Conservation (phyloP, 1,284 basidiomycete genomes). For the Ustilago esculenta region DNA sequence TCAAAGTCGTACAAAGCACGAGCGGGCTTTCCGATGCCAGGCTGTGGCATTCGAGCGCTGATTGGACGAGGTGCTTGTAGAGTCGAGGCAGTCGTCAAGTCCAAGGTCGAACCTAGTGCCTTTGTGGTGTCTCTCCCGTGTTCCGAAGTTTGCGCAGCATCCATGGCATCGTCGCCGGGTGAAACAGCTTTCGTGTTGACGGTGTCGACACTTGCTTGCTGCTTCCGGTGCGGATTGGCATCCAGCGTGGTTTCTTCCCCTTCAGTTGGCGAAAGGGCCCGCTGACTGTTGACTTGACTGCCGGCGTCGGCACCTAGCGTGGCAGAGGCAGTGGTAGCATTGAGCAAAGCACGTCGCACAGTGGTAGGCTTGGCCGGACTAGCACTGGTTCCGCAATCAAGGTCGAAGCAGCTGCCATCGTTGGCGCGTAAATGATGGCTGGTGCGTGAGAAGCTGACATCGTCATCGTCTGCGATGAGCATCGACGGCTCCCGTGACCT, state of each 20-base stretch:
- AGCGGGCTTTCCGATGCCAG: conserved; percentile 47
- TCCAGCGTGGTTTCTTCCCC: conserved; percentile 16
- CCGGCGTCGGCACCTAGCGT: too few relatives aligned
- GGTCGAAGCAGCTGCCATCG: conserved; percentile 53
- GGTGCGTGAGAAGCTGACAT: conserved; percentile 20
- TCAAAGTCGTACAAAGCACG: conserved; percentile 56
- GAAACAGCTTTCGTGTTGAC: conserved; percentile 1
- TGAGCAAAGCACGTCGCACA: neutral
- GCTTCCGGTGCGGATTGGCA: conserved; percentile 5
- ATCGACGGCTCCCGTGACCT: conserved; percentile 50
- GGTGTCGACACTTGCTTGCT: neutral
- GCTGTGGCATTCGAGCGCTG: conserved; percentile 14
- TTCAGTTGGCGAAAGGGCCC: neutral
- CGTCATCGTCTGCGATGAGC: conserved; percentile 31
- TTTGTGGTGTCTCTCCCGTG: neutral
- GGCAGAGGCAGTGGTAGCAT: neutral
- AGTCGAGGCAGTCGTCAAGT: neutral
- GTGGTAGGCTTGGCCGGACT: conserved; percentile 22
- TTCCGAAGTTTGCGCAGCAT: neutral
- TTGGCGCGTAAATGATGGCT: conserved; percentile 39
- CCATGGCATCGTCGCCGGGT: neutral
- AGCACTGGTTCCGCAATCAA: conserved; percentile 24
- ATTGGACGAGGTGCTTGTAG: conserved; percentile 9
- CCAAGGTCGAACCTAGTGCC: neutral
- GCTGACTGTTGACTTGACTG: neutral